Conservation (phyloP, 2,329 filamentous ascomycete species). For the Raffaelea ambrosiae region DNA sequence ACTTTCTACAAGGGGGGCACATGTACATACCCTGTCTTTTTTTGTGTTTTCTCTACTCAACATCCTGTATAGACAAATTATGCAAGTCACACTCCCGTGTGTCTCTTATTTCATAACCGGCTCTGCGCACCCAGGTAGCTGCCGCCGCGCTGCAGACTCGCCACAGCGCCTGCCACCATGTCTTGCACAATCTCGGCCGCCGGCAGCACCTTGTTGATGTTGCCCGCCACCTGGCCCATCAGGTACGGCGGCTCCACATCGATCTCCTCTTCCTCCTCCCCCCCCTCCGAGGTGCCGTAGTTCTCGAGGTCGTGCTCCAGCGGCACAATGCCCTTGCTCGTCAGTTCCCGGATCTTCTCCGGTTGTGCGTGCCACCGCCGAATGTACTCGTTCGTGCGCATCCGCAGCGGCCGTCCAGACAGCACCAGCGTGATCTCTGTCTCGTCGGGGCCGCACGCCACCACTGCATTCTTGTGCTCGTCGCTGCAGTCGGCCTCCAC, state of each 20-base stretch:
- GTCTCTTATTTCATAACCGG: neutral
- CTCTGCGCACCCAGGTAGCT: conserved; percentile 39
- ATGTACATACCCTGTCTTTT: too few relatives aligned
- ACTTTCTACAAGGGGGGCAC: too few relatives aligned
- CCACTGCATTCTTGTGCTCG: conserved; percentile 76
- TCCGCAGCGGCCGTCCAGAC: conserved; percentile 70
- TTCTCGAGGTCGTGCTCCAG: conserved; percentile 76
- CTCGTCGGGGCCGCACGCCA: conserved; percentile 68
- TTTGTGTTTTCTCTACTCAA: too few relatives aligned
- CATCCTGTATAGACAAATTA: too few relatives aligned
- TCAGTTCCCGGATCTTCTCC: conserved; percentile 66
- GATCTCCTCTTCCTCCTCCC: conserved; percentile 24
- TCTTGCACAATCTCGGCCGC: conserved; percentile 79
- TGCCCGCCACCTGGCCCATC: conserved; percentile 88
- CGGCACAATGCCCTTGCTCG: conserved; percentile 68
- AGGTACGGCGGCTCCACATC: conserved; percentile 81
- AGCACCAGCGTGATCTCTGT: conserved; percentile 78
- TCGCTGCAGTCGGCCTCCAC: conserved; percentile 73
- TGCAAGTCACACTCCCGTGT: too few relatives aligned
- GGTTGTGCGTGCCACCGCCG: conserved; percentile 70
- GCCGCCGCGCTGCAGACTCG: conserved; percentile 54
- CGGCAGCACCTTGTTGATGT: conserved; percentile 68
- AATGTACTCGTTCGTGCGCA: conserved; percentile 78
- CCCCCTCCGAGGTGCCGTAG: conserved; percentile 26
- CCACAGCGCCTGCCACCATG: conserved; percentile 73